Evolutionary conservation across 805 yeast genomes (phyloP).

Genomic region (Wickerhamiella brachini): DNA sequence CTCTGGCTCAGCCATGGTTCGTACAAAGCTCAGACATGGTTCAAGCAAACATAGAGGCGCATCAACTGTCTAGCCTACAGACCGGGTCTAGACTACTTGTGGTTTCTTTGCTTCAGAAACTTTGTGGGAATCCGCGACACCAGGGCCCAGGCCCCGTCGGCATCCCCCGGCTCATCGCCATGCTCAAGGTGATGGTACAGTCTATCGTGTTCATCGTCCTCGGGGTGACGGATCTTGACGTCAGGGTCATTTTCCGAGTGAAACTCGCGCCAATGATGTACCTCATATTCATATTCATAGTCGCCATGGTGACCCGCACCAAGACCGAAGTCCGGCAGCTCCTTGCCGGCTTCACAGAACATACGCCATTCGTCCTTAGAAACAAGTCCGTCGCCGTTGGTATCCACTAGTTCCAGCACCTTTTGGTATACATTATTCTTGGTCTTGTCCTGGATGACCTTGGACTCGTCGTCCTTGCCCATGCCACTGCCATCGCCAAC

Average conservation of each 20-base stretch:
- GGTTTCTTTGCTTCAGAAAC: conserved; percentile 9
- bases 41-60: too few relatives aligned
- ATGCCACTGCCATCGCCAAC: conserved; percentile 85
- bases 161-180: conserved; percentile 35
- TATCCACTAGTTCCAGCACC: conserved; percentile 49
- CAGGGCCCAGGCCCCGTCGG: conserved; percentile 16
- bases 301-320: conserved; percentile 94
- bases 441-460: conserved; percentile 41
- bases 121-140: conserved; percentile 16
- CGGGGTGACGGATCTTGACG: conserved; percentile 65
- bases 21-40: too few relatives aligned
- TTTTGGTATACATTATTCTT: conserved; percentile 39
- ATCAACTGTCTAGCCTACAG: too few relatives aligned
- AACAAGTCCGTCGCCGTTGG: conserved; percentile 50
- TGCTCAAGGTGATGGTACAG: conserved; percentile 78
- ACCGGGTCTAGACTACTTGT: too few relatives aligned
- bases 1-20: too few relatives aligned
- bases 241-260: conserved; percentile 62
- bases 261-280: conserved; percentile 78
- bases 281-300: conserved; percentile 85
- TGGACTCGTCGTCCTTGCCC: conserved; percentile 59
- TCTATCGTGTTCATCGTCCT: conserved; percentile 77
- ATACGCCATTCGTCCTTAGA: conserved; percentile 55
- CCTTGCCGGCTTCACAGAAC: conserved; percentile 48
- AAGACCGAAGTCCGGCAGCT: conserved; percentile 80